These are phyloP conservation scores for Dentipellis fragilis DNA, from an alignment of 768 basidiomycete species.

Conservation along the genomic window DNA sequence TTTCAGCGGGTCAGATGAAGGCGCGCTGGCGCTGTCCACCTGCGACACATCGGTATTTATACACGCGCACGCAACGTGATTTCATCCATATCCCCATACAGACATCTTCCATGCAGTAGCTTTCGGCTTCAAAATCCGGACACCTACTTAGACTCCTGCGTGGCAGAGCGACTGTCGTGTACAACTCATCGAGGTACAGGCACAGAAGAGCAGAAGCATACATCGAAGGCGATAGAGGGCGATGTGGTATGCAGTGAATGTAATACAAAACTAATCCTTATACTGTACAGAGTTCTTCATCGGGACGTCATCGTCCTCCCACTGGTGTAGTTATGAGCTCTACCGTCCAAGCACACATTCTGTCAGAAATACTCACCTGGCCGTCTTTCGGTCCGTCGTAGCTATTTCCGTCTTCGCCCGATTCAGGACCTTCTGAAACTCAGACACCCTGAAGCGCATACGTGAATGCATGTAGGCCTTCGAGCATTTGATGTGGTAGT, in stretches of 20 bases:
- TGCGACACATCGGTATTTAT: too few relatives aligned
- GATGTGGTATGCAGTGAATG: neutral
- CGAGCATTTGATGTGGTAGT: conserved; percentile 98
- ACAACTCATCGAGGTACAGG: too few relatives aligned
- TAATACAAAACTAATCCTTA: conserved; percentile 8
- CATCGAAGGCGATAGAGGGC: too few relatives aligned
- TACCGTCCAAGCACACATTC: neutral
- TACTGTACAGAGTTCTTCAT: conserved; percentile 6
- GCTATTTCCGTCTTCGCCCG: conserved; percentile 89
- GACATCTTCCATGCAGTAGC: too few relatives aligned
- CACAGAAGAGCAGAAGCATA: too few relatives aligned
- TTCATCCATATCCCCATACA: too few relatives aligned
- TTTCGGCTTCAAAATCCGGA: too few relatives aligned
- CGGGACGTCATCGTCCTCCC: conserved; percentile 14
- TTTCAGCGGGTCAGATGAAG: too few relatives aligned
- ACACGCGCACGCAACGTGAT: too few relatives aligned
- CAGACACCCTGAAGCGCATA: conserved; percentile 87
- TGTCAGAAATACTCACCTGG: conserved; percentile 45
- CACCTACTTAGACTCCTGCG: too few relatives aligned
- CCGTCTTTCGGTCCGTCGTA: conserved; percentile 81
- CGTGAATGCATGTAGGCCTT: conserved; percentile 99
- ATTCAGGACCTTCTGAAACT: conserved; percentile 94
- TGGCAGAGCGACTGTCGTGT: too few relatives aligned
- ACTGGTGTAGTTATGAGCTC: conserved; percentile 1
- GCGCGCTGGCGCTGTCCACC: too few relatives aligned